phyloP scores from a whole-genome alignment of 2,329 filamentous ascomycete genomes.

The Aspergillus pseudotamarii region DNA sequence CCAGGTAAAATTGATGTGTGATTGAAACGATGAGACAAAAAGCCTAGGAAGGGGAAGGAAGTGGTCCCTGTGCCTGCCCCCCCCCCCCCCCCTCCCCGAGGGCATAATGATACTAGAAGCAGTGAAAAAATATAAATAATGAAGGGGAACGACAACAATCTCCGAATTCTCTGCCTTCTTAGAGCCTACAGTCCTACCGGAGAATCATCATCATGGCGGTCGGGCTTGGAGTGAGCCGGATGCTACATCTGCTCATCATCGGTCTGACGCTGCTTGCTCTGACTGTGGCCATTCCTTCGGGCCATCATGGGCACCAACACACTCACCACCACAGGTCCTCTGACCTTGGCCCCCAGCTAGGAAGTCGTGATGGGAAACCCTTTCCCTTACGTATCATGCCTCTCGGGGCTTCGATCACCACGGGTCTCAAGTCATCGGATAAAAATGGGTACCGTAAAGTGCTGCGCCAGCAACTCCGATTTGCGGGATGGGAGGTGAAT shows the following conservation, averaged over 20 bases:
- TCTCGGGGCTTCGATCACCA: slow-evolving; percentile 17
- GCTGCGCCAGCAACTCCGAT: slow-evolving; percentile 11
- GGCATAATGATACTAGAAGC: no score
- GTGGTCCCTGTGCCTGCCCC: no score
- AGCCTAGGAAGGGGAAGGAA: no score
- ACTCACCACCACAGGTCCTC: background rate
- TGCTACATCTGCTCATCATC: background rate
- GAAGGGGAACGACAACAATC: no score
- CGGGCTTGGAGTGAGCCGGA: background rate
- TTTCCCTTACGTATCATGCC: slow-evolving; percentile 12
- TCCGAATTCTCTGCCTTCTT: no score
- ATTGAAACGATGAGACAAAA: no score
- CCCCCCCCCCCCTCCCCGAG: no score
- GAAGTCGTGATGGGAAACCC: background rate
- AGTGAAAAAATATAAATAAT: no score
- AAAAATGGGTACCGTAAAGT: slow-evolving; percentile 15
- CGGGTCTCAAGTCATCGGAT: slow-evolving; percentile 7
- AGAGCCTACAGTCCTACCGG: no score
- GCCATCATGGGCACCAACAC: background rate
- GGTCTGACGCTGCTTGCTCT: background rate
- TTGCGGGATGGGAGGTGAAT: slow-evolving; percentile 14
- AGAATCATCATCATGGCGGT: background rate
- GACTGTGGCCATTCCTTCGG: background rate
- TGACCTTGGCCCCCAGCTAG: background rate
- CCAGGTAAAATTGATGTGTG: no score